Base-by-base conservation (phyloP, 306 rosid species). In the Lathyrus sativus region DNA sequence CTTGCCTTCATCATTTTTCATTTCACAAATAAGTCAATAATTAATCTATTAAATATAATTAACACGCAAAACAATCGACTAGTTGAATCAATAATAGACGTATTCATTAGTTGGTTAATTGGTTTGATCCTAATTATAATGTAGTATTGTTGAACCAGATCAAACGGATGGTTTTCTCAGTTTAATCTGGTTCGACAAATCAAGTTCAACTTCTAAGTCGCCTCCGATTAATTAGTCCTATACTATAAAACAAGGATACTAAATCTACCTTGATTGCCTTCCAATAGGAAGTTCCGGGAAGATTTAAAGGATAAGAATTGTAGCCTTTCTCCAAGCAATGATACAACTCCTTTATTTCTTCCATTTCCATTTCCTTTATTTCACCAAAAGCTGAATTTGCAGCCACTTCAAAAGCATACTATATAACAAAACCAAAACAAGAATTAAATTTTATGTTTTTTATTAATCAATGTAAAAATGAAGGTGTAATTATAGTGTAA, bases 331-430 rank as follows among this genome's bases (percentile, higher is more conserved):
- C 96, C 62, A 92, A 79, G 77, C 83, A 65, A 4, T 71, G 56
- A 67, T 89, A 92, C 15, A 89, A 44, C n/a, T 77, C 83, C 71
- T 83, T 89, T 38, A 89, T 87, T 71, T 80, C 84, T 19, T 83
- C 88, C 71, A 81, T 73, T 83, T 92, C 96, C 0, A 73, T 7
- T 57, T 84, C 89, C 38, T 59, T 67, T 43, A 76, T 81, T 68
- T 78, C 77, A 4, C 98, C 96, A 5, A 92, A 86, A 12, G 87
- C 96, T 2, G 95, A 87, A 11, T 84, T 79, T 74, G 91, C 81
- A 29, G 96, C 98, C 58, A 92, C 96, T 71, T 92, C 96, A 62
- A 92, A 92, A 70, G 96, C 91, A 81, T 75, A 92, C 98, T 92
- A 54, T 54, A 37, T 13, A 44, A 43, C 5, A 60, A 68, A 41